phyloP scores from a whole-genome alignment of 768 basidiomycete genomes.

The Naematelia encephala region DNA sequence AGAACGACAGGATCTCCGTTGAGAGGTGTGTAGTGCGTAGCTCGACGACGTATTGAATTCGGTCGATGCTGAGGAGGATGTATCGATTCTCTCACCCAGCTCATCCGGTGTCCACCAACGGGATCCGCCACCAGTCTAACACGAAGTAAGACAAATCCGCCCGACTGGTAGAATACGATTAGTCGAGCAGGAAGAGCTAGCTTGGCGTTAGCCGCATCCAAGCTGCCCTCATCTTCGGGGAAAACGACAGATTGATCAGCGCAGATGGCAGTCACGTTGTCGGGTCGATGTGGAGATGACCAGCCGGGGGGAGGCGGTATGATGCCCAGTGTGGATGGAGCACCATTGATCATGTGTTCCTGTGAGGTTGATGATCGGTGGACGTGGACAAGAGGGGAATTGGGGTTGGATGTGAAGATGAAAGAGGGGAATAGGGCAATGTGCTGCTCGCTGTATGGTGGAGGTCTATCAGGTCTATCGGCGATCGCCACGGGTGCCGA shows the following conservation, averaged over 20 bases:
- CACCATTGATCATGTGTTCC: background rate
- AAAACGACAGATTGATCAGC: slow-evolving; percentile 35
- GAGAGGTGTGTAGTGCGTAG: slow-evolving; percentile 18
- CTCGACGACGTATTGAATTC: slow-evolving; percentile 17
- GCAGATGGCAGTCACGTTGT: slow-evolving; percentile 46
- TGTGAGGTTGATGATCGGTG: slow-evolving; percentile 21
- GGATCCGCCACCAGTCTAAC: slow-evolving; percentile 6
- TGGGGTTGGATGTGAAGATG: slow-evolving; percentile 45
- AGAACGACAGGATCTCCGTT: slow-evolving; percentile 43
- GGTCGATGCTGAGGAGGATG: slow-evolving; percentile 27
- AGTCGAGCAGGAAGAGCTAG: slow-evolving; percentile 29
- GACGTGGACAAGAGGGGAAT: slow-evolving; percentile 45
- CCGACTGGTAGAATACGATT: slow-evolving; percentile 46
- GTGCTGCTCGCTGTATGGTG: slow-evolving; percentile 29
- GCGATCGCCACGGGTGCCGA: too few species aligned
- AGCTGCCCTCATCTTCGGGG: slow-evolving; percentile 11
- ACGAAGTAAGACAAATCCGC: slow-evolving; percentile 42
- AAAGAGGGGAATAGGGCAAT: slow-evolving; percentile 46
- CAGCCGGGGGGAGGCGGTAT: slow-evolving; percentile 51
- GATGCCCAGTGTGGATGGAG: slow-evolving; percentile 34
- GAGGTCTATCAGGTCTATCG: background rate
- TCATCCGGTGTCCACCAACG: background rate
- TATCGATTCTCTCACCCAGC: slow-evolving; percentile 36
- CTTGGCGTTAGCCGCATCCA: background rate
- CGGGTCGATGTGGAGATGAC: slow-evolving; percentile 46